Base-by-base conservation (phyloP, 768 basidiomycete genomes). In the Asterophora lycoperdoides region DNA sequence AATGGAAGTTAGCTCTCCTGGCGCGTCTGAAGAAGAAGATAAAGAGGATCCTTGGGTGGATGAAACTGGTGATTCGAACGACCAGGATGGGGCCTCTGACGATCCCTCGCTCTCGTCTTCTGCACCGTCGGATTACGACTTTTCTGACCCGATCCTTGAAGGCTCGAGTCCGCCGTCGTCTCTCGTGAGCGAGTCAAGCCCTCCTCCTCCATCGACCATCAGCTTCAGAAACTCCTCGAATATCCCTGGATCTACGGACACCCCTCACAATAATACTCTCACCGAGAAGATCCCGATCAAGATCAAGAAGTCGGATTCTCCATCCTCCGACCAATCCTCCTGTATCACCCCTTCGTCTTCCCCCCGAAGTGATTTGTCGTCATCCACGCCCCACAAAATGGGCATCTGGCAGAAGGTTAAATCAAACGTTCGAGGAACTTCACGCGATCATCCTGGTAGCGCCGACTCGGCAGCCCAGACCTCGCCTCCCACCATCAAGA, bases 351-450 rank as follows among this genome's bases (percentile, higher is more conserved):
- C 52, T 4, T 52, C 52, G 10, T 46, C 53, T 23, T 36, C 48
- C 8, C 32, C 49, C n/a, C 34, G 36, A 13, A 45, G 29, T 14
- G 19, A 37, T 39, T 45, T 56, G 8, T 49, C 52, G 0, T 48
- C 56, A 5, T 35, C 53, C 20, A 10, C 13, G 5, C 30, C 49
- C 14, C 53, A 36, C 11, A 43, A 48, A 26, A 38, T 34, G 11
- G 60, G 67, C 15, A 54, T 76, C 3, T 76, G 74, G 74, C 58
- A 64, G 19, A 73, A 67, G 49, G 42, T 71, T 13, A 70, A 66
- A 46, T 63, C 55, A 3, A 70, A 64, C 41, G 60, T 67, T 9
- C 65, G 56, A 33, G 57, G 62, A 18, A 53, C 62, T 1, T 53
- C 61, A 36, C 56, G 52, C 11, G 52, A 38, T 9, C 49, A 40